A percentile compares a stretch with the other conserved stretches of the same genome.
Evolutionary conservation across 2,329 filamentous ascomycete species (phyloP).

Genomic region (Apiospora hydei): DNA sequence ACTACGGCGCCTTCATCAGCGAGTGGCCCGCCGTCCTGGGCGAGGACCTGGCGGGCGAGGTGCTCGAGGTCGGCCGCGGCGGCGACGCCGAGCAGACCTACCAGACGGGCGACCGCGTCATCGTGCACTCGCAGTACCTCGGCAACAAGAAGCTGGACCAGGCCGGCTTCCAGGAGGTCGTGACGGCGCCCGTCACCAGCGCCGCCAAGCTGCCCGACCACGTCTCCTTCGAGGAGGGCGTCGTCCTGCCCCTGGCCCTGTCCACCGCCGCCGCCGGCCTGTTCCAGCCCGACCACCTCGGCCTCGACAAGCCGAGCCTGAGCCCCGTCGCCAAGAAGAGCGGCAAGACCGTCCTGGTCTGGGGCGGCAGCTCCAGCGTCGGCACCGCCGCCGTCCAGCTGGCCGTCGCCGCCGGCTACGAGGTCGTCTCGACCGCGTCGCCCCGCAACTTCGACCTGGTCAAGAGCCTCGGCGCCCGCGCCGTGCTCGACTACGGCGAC

Average conservation of each 20-base stretch:
- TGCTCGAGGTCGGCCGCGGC: conserved; percentile 32
- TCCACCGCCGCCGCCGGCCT: conserved; percentile 31
- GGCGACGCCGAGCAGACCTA: conserved; percentile 28
- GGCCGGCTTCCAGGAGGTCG: conserved; percentile 32
- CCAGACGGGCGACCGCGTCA: conserved; percentile 38
- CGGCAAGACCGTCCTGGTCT: conserved; percentile 26
- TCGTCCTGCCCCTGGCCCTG: conserved; percentile 33
- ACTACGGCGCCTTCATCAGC: conserved; percentile 35
- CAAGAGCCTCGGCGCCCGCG: conserved; percentile 36
- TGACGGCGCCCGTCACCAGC: conserved; percentile 13
- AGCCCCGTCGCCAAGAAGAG: not conserved
- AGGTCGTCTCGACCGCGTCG: conserved; percentile 49
- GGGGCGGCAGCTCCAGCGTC: conserved; percentile 49
- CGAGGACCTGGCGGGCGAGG: conserved; percentile 35
- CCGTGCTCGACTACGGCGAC: conserved; percentile 37
- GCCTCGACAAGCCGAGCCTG: conserved; percentile 18
- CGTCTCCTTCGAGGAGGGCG: conserved; percentile 29
- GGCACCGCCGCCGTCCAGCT: conserved; percentile 52
- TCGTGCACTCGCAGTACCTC: conserved; percentile 38
- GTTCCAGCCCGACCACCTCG: conserved; percentile 27
- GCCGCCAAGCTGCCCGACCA: conserved; percentile 30
- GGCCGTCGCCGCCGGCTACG: conserved; percentile 47
- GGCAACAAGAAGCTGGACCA: conserved; percentile 20
- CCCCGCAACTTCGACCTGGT: conserved; percentile 38
- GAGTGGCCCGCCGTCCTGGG: conserved; percentile 34